Conservation (phyloP, 495 filamentous ascomycete species). For the Penicillium waksmanii region DNA sequence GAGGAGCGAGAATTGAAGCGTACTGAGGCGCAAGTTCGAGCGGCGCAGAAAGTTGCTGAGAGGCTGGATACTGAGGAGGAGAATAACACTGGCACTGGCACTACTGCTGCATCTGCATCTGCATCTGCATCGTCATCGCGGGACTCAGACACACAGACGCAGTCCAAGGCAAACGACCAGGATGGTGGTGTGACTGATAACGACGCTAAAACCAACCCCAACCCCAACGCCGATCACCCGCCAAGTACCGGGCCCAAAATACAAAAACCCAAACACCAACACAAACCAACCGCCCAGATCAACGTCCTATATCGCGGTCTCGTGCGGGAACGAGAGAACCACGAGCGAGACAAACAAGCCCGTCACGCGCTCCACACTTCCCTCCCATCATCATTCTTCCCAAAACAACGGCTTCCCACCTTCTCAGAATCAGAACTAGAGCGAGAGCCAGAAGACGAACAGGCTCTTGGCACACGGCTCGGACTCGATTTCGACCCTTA, state of each 20-base stretch:
- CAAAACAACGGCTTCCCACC: conserved; percentile 50
- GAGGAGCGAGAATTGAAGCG: conserved; percentile 73
- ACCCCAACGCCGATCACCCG: neutral
- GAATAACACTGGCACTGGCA: neutral
- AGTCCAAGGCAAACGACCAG: neutral
- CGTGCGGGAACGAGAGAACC: conserved; percentile 66
- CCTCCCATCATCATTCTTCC: conserved; percentile 50
- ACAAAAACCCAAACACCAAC: conserved; percentile 27
- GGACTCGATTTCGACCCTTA: conserved; percentile 34
- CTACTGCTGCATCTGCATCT: neutral
- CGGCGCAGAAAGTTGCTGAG: conserved; percentile 84
- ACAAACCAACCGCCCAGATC: conserved; percentile 60
- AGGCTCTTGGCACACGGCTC: conserved; percentile 51
- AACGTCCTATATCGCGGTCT: conserved; percentile 82
- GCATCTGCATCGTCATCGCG: neutral
- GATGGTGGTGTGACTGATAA: neutral
- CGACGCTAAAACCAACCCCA: neutral
- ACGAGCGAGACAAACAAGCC: conserved; percentile 69
- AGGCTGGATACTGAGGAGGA: conserved; percentile 61
- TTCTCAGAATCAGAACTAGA: conserved; percentile 60
- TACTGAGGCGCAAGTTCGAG: conserved; percentile 65
- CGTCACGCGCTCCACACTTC: conserved; percentile 72
- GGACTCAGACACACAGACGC: neutral
- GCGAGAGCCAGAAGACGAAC: conserved; percentile 48
- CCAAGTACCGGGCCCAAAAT: conserved; percentile 14